These are phyloP conservation scores for Sclerotinia sclerotiorum DNA, from an alignment of 2,329 filamentous ascomycete genomes.

Conservation along the genomic window DNA sequence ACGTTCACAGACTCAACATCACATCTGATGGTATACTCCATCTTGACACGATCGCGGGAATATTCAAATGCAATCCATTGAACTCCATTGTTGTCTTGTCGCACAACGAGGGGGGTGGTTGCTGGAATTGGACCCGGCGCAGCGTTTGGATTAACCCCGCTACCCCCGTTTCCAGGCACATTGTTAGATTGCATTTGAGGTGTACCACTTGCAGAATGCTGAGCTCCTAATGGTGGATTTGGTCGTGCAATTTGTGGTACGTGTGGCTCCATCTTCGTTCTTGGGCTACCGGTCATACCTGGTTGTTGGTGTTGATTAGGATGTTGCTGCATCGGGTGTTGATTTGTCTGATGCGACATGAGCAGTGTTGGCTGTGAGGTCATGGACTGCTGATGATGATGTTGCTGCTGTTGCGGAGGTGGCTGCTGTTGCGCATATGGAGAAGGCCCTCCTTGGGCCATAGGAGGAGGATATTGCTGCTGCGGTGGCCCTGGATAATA, in stretches of 20 bases:
- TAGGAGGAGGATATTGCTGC: slow-evolving; percentile 61
- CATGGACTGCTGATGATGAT: slow-evolving; percentile 55
- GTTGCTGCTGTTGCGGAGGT: slow-evolving; percentile 42
- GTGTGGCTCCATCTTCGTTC: slow-evolving; percentile 63
- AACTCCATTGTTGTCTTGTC: slow-evolving; percentile 93
- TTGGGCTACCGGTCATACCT: slow-evolving; percentile 60
- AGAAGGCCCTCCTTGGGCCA: slow-evolving; percentile 62
- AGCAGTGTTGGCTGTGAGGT: slow-evolving; percentile 65
- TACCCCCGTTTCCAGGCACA: slow-evolving; percentile 45
- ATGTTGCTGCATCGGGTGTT: slow-evolving; percentile 63
- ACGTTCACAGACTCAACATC: slow-evolving; percentile 96
- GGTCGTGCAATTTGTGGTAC: slow-evolving; percentile 63
- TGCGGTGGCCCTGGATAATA: slow-evolving; percentile 59
- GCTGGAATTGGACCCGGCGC: slow-evolving; percentile 95
- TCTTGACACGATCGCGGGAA: slow-evolving; percentile 94
- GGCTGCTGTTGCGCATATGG: slow-evolving; percentile 59
- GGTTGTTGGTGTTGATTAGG: slow-evolving; percentile 53
- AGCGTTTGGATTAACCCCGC: slow-evolving; percentile 78
- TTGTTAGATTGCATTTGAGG: slow-evolving; percentile 47
- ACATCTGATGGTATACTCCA: slow-evolving; percentile 98
- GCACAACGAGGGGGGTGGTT: slow-evolving; percentile 89
- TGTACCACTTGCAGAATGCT: slow-evolving; percentile 43
- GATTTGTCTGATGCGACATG: slow-evolving; percentile 59
- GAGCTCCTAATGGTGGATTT: slow-evolving; percentile 50
- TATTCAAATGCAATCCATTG: slow-evolving; percentile 99